Conservation (phyloP, 2,329 filamentous ascomycete genomes). For the Ceratocystis papillata region DNA sequence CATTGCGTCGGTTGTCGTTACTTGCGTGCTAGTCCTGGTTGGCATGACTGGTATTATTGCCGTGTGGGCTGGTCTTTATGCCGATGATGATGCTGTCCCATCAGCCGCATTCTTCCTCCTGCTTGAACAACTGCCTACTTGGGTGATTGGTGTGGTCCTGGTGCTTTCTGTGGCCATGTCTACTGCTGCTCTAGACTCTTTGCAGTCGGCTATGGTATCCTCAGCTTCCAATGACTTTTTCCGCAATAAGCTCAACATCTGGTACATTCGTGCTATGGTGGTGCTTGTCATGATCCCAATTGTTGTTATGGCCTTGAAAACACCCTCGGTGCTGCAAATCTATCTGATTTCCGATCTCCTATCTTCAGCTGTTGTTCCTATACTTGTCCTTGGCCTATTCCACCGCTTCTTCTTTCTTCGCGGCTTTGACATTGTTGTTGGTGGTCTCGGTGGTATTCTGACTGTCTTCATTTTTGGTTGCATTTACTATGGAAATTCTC, state of each 20-base stretch:
- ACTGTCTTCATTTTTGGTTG: conserved; percentile 73
- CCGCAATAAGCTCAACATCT: conserved; percentile 67
- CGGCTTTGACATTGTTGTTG: conserved; percentile 69
- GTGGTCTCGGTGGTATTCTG: conserved; percentile 65
- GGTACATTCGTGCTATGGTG: conserved; percentile 58
- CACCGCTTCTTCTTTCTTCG: conserved; percentile 65
- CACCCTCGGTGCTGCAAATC: conserved; percentile 66
- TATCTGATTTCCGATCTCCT: conserved; percentile 74
- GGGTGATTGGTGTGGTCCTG: conserved; percentile 73
- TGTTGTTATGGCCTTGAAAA: conserved; percentile 61
- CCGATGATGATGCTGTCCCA: conserved; percentile 46
- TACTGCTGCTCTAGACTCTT: conserved; percentile 67
- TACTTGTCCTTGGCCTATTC: conserved; percentile 60
- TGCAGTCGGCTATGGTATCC: conserved; percentile 78
- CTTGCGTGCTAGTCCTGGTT: conserved; percentile 61
- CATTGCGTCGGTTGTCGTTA: conserved; percentile 54
- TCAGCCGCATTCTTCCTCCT: conserved; percentile 66
- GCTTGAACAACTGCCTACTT: conserved; percentile 58
- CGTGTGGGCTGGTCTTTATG: conserved; percentile 64
- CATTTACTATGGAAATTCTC: conserved; percentile 61
- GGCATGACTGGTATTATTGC: conserved; percentile 64
- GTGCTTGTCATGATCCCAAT: conserved; percentile 63
- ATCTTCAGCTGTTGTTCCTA: conserved; percentile 63
- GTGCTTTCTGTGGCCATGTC: conserved; percentile 70
- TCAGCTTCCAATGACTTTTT: conserved; percentile 75